Conservation (phyloP, 139 green algal species). For the Chlorella sp. region DNA sequence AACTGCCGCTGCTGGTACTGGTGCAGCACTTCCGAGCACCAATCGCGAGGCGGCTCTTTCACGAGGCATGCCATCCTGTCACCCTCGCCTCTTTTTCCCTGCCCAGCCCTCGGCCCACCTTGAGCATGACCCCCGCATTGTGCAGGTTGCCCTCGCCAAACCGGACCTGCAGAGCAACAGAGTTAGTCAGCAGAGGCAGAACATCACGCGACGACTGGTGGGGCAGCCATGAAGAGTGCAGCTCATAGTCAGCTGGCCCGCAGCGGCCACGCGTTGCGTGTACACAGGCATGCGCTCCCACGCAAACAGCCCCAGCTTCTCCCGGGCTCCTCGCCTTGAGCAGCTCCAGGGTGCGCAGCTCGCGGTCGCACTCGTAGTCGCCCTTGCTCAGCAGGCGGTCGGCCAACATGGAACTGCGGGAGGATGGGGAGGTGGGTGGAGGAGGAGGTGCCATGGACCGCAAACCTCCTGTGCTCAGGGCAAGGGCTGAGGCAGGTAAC, state of each 20-base stretch:
- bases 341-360: constrained; percentile 93
- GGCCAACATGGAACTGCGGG: constrained; percentile 73
- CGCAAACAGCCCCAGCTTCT: not conserved
- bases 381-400: constrained; percentile 82
- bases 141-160: constrained; percentile 89
- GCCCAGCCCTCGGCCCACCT: constrained; percentile 1
- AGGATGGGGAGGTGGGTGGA: not conserved
- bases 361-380: constrained; percentile 82
- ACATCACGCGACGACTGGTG: too few species aligned
- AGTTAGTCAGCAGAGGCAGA: too few species aligned
- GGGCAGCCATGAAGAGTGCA: too few species aligned
- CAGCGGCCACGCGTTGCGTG: too few species aligned
- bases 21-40: too few species aligned
- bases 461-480: too few species aligned
- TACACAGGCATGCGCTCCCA: not conserved
- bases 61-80: too few species aligned
- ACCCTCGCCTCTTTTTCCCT: not conserved
- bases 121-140: constrained; percentile 67
- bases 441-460: not conserved
- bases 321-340: constrained; percentile 69
- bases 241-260: not conserved
- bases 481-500: too few species aligned
- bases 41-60: too few species aligned
- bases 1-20: too few species aligned
- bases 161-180: constrained; percentile 53